A percentile compares a stretch with the other conserved stretches of the same genome.
These are phyloP conservation scores for Chrysochromulina parva DNA, from an alignment of 78 protist genomes.

Conservation along the genomic window DNA sequence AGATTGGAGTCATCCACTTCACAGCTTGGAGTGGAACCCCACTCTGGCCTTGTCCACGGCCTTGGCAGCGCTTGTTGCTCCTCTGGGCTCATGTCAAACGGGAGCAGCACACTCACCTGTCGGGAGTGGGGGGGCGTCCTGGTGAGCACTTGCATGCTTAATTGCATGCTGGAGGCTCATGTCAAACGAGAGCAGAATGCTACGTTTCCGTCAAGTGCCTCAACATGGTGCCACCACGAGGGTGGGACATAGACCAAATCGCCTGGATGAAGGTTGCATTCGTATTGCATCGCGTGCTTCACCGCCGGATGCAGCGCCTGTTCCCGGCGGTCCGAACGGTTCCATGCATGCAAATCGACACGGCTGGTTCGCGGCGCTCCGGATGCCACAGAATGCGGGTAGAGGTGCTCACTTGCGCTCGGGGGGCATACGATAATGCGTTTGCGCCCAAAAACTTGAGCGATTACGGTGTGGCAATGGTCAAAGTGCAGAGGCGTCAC, in stretches of 20 bases:
- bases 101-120: not conserved
- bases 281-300: not conserved
- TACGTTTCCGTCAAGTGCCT: not conserved
- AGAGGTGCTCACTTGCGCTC: not conserved
- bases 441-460: not conserved
- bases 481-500: not conserved
- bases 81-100: not conserved
- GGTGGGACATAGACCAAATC: slow-evolving; percentile 31
- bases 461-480: not conserved
- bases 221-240: slow-evolving; percentile 42
- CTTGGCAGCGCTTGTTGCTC: not conserved
- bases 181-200: not conserved
- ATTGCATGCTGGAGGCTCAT: not conserved
- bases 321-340: not conserved
- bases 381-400: not conserved
- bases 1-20: too few species aligned
- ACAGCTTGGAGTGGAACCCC: too few species aligned
- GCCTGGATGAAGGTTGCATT: not conserved
- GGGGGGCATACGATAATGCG: not conserved
- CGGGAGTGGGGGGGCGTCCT: too few species aligned
- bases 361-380: not conserved
- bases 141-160: too few species aligned
- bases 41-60: not conserved
- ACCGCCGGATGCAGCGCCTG: not conserved
- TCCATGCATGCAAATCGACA: not conserved